phyloP scores from a whole-genome alignment of 2,329 filamentous ascomycete species.

The Penicillium sp. region DNA sequence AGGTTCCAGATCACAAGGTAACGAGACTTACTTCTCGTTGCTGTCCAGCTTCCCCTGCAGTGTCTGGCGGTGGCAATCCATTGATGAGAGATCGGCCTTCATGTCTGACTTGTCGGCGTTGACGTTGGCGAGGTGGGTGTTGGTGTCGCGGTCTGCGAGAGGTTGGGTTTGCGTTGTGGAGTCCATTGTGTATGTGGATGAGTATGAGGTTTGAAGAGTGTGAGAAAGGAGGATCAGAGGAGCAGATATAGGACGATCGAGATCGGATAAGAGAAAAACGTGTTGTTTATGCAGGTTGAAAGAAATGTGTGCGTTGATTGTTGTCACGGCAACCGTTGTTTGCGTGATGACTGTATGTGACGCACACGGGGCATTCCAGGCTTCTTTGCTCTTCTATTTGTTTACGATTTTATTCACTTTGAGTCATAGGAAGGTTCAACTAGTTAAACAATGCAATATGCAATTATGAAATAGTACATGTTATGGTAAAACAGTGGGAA shows the following conservation, averaged over 20 bases:
- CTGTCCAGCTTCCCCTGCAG: slow-evolving; percentile 41
- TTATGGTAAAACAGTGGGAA: slow-evolving; percentile 3
- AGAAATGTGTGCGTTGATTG: slow-evolving; percentile 34
- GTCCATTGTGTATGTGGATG: slow-evolving; percentile 27
- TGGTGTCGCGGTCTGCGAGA: slow-evolving; percentile 40
- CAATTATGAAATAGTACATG: slow-evolving; percentile 6
- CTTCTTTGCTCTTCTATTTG: not conserved
- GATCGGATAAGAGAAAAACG: slow-evolving; percentile 26
- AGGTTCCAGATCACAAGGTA: not conserved
- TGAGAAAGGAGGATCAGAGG: not conserved
- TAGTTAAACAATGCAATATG: slow-evolving; percentile 1
- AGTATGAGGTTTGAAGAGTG: not conserved
- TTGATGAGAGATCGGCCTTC: slow-evolving; percentile 35
- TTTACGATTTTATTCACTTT: not conserved
- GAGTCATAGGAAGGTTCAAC: not conserved
- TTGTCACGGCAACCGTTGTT: slow-evolving; percentile 36
- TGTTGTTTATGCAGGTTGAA: slow-evolving; percentile 21
- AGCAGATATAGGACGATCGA: slow-evolving; percentile 1
- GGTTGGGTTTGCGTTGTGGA: slow-evolving; percentile 32
- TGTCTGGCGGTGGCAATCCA: slow-evolving; percentile 44
- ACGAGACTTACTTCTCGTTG: slow-evolving; percentile 35
- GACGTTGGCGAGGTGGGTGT: slow-evolving; percentile 35
- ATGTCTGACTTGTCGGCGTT: slow-evolving; percentile 29
- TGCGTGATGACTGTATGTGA: slow-evolving; percentile 5
- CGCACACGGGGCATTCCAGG: slow-evolving; percentile 5